These are phyloP conservation scores for Botrytis tulipae DNA, from an alignment of 2,329 filamentous ascomycete genomes.

Conservation along the genomic window DNA sequence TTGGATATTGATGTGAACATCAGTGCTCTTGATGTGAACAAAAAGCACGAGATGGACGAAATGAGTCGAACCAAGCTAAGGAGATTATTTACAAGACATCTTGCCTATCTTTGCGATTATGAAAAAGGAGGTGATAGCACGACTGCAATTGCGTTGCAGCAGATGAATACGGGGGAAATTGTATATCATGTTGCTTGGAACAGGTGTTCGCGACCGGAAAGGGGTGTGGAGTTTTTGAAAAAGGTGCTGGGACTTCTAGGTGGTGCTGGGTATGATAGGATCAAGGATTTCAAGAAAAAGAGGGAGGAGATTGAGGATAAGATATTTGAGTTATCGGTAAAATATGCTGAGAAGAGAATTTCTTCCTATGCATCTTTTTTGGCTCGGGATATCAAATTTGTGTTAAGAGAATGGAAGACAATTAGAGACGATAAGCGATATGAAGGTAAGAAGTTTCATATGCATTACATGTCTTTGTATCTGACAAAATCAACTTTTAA, in stretches of 20 bases:
- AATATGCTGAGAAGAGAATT: neutral
- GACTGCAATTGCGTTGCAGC: neutral
- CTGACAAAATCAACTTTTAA: neutral
- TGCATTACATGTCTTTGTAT: neutral
- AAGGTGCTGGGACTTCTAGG: neutral
- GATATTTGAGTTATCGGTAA: neutral
- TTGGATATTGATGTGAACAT: neutral
- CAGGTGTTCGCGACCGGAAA: neutral
- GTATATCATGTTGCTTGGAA: neutral
- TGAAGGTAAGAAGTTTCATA: neutral
- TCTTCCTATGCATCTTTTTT: neutral
- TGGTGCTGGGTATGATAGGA: neutral
- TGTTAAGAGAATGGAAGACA: neutral
- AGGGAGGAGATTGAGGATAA: neutral
- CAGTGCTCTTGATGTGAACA: neutral
- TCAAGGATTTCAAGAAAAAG: neutral
- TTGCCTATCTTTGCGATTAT: neutral
- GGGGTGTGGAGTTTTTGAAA: neutral
- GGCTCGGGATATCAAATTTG: neutral
- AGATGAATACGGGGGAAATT: neutral
- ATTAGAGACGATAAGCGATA: neutral
- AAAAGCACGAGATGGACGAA: neutral
- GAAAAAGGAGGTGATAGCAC: neutral
- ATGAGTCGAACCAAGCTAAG: neutral
- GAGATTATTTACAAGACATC: neutral